Evolutionary conservation across 2,329 filamentous ascomycete genomes (phyloP), one percentile per base, ranked within the genome.

Genomic region (Aspergillus sp.): DNA sequence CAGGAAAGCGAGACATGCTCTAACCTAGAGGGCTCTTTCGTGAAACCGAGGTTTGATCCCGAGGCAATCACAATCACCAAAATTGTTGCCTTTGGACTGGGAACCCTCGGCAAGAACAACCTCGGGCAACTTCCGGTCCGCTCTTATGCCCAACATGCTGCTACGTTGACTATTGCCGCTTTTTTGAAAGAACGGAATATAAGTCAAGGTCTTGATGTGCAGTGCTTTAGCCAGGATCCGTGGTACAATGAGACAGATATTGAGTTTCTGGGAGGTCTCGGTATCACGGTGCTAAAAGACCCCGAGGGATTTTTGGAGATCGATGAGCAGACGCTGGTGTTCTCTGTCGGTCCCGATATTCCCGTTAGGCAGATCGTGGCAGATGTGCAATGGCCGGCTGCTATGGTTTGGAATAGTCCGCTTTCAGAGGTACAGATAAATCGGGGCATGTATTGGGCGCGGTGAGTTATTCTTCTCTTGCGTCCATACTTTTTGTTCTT

Each of bases 351-450:
- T 36, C 62, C 74, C 1, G 68, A 72, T 44, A 67, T 75, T 0
- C 73, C 77, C 0, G 67, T 77, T 5, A 75, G 73, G 51, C 73
- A 79, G 60, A 71, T 78, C 23, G 66, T 80, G 38, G 71, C 73
- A n/a, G 77, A 79, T 63, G 64, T 75, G 51, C 70, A 75, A 44
- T 72, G 70, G 48, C 77, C 76, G 6, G 68, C 64, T 2, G 62
- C 70, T n/a, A 67, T 73, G 58, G 59, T 74, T 8, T 73, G 71
- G 71, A 60, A 69, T 54, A 63, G 63, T 71, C 2, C 32, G 25
- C 5, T 25, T 57, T 13, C 32, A 10, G 58, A 64, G n/a, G 48
- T 50, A 30, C 56, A 61, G 8, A n/a, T 27, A 2, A 53, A 54
- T 30, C 57, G 64, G 67, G 8, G 59, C 61, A 58, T 62, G 38